These are phyloP conservation scores for Mallotus repandus DNA, from an alignment of 441 rosid species.

Conservation along the genomic window DNA sequence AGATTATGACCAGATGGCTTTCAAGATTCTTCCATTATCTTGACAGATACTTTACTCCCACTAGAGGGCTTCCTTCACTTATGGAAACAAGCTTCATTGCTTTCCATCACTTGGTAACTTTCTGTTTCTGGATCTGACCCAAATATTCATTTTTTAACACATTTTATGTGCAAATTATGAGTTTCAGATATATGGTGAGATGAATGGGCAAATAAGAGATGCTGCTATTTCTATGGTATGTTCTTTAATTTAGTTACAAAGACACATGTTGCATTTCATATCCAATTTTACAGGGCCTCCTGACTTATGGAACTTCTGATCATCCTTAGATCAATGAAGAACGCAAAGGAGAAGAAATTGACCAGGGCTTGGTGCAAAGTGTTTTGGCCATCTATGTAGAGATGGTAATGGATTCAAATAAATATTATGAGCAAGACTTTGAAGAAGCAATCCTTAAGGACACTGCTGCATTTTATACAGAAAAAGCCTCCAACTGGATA, in stretches of 20 bases:
- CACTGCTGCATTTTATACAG: conserved; percentile 67
- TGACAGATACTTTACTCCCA: conserved; percentile 71
- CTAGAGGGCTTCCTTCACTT: conserved; percentile 61
- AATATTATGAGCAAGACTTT: conserved; percentile 61
- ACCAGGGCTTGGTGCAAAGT: conserved; percentile 66
- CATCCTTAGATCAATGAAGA: conserved; percentile 63
- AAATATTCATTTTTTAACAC: background rate
- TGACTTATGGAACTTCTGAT: background rate
- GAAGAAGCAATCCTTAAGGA: conserved; percentile 68
- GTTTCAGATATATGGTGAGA: conserved; percentile 64
- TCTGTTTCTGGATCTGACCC: background rate
- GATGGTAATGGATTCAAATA: conserved; percentile 77
- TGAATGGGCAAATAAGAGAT: conserved; percentile 56
- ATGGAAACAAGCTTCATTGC: conserved; percentile 72
- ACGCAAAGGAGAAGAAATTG: conserved; percentile 84
- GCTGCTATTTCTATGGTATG: conserved; percentile 74
- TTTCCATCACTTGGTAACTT: conserved; percentile 64
- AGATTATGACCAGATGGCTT: conserved; percentile 77
- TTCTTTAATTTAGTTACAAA: background rate
- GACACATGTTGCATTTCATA: too few relatives aligned
- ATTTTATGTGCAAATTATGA: background rate
- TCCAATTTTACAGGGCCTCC: background rate
- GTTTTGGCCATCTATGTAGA: conserved; percentile 72
- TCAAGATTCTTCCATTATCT: conserved; percentile 78
- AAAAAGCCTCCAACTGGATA: conserved; percentile 83